Conservation (phyloP, 1,284 basidiomycete species). For the Termitomyces sp. region DNA sequence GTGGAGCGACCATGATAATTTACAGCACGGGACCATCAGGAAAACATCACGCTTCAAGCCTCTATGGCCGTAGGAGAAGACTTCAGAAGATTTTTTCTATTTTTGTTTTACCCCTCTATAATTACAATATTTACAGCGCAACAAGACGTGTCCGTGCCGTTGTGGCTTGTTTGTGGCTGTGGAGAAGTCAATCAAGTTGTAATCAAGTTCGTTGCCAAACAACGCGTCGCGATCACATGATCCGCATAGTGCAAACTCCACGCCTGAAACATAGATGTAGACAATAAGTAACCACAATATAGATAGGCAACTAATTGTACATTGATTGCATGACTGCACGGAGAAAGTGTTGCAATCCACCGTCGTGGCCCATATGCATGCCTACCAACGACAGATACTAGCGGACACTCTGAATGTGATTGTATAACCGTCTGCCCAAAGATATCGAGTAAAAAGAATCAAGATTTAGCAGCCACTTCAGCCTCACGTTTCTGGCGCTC, state of each 20-base stretch:
- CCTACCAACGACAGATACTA: no score
- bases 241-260: neutral
- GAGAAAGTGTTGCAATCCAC: conserved; percentile 2
- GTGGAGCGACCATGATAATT: no score
- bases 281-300: conserved; percentile 11
- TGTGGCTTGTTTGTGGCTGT: no score
- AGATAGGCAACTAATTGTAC: conserved; percentile 15
- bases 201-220: neutral
- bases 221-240: conserved; percentile 1
- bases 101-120: no score
- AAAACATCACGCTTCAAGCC: no score
- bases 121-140: no score
- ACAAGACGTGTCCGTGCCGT: no score
- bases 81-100: no score
- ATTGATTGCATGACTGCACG: conserved; percentile 6
- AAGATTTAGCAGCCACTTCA: neutral
- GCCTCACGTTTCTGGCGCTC: conserved; percentile 2
- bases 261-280: neutral
- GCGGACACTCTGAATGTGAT: neutral
- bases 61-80: no score
- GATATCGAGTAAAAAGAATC: neutral
- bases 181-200: no score
- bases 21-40: no score
- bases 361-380: neutral
- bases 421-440: neutral